Base-by-base conservation (phyloP, 805 yeast genomes). In the Starmerella vaccinii region DNA sequence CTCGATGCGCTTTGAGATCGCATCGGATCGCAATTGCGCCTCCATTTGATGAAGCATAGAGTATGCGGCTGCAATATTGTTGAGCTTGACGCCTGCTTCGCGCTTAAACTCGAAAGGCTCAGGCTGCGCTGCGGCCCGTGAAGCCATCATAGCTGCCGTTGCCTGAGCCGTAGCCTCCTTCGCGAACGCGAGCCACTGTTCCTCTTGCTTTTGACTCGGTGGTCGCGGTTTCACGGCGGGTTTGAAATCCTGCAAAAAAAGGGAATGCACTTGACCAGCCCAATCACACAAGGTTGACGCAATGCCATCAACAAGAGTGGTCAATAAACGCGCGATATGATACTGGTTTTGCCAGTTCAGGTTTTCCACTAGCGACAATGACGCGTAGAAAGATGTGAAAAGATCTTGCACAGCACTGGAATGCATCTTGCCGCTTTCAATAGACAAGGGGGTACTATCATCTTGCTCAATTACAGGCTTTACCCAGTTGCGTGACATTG, bases 1-100 rank as follows among this genome's bases (percentile, higher is more conserved):
- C 57, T 24, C 68, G 48, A 48, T 58, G 44, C 39, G 71, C 66
- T 57, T 75, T 67, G 56, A 65, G 49, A 46, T 62, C 35, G 41
- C 64, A 58, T 82, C 88, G 0, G 88, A 79, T 49, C 81, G 77
- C 13, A 84, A 56, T 22, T 70, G 61, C 1, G 71, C 75, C 59
- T 61, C 63, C 61, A 59, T 58, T 27, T 52, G 45, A 32, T 53
- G 49, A 15, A 60, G 49, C 50, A 57, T 51, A 29, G 55, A 52
- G 40, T 57, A 56, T 0, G 70, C 69, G 13, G 57, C 60, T 40
- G 64, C 69, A 9, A 87, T 61, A 59, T 87, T 79, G 64, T 84
- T 84, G 53, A 86, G 68, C n/a, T 82, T 79, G n/a, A 83, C 77
- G 65, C 94, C 85, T 0, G 88, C 80, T 48, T 74, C 71, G 5